Conservation (phyloP, 768 basidiomycete species). For the Hericium rajendrae region DNA sequence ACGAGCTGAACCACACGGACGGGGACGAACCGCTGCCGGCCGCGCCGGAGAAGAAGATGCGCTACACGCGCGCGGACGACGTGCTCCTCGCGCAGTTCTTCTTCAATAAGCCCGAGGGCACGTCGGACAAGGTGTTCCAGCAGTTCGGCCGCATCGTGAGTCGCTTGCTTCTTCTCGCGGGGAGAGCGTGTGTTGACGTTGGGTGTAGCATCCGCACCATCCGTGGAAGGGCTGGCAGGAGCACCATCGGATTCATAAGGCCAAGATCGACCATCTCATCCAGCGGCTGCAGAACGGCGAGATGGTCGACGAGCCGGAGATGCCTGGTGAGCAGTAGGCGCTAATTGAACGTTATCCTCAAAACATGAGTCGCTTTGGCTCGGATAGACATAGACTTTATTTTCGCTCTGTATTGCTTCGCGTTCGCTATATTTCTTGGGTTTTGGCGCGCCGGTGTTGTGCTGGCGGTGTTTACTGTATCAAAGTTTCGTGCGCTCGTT, state of each 20-base stretch:
- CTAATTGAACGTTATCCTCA: too few relatives aligned
- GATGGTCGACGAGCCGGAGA: constrained; percentile 28
- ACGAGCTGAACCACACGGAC: constrained; percentile 63
- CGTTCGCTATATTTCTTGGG: too few relatives aligned
- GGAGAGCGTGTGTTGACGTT: constrained; percentile 3
- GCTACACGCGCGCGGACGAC: constrained; percentile 75
- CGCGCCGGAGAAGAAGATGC: constrained; percentile 81
- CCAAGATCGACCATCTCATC: constrained; percentile 76
- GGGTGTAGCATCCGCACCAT: constrained; percentile 66
- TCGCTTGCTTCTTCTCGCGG: constrained; percentile 3
- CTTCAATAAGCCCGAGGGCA: constrained; percentile 62
- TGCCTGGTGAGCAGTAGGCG: background rate
- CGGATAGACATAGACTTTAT: too few relatives aligned
- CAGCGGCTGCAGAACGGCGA: constrained; percentile 51
- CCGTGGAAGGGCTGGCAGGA: constrained; percentile 96
- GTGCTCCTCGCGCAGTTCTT: constrained; percentile 72
- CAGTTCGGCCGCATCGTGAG: constrained; percentile 62
- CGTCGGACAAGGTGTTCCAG: constrained; percentile 79
- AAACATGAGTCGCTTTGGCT: too few relatives aligned
- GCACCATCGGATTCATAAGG: constrained; percentile 81
- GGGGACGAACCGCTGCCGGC: constrained; percentile 61
- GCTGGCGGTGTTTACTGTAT: too few relatives aligned
- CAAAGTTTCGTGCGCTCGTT: too few relatives aligned
- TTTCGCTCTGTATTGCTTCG: too few relatives aligned
- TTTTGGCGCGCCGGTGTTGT: too few relatives aligned